A percentile compares a stretch with the other conserved stretches of the same genome.
Evolutionary conservation across 1,284 basidiomycete species (phyloP).

Genomic region (Gomphus bonarii): DNA sequence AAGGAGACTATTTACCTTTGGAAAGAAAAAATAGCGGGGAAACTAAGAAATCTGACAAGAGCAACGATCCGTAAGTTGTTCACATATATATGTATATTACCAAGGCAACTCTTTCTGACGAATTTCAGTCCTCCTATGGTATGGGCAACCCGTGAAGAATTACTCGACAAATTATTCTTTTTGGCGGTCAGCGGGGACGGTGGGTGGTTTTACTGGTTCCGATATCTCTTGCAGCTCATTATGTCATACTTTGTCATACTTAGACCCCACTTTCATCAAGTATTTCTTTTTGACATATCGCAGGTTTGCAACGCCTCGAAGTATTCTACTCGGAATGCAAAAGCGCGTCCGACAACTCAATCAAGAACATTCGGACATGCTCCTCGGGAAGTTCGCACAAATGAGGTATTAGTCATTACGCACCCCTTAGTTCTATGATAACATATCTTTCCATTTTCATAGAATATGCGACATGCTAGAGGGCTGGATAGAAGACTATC

Average conservation of each 20-base stretch:
- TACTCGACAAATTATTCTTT: slow-evolving; percentile 69
- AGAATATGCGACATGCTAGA: slow-evolving; percentile 71
- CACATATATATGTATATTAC: background rate
- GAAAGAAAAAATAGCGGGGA: slow-evolving; percentile 17
- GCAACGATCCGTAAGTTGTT: slow-evolving; percentile 34
- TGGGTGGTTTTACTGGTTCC: slow-evolving; percentile 23
- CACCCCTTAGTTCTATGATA: slow-evolving; percentile 10
- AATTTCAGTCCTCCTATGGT: slow-evolving; percentile 46
- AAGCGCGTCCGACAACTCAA: slow-evolving; percentile 71
- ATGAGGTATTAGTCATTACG: slow-evolving; percentile 45
- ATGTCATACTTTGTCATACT: slow-evolving; percentile 7
- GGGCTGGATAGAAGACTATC: slow-evolving; percentile 62
- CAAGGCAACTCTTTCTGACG: slow-evolving; percentile 11
- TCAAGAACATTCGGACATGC: slow-evolving; percentile 54
- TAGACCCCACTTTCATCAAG: slow-evolving; percentile 64
- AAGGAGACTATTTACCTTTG: slow-evolving; percentile 14
- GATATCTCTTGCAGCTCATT: slow-evolving; percentile 4
- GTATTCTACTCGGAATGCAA: slow-evolving; percentile 72
- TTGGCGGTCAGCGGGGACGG: slow-evolving; percentile 69
- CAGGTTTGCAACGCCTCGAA: slow-evolving; percentile 65
- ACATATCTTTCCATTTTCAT: background rate
- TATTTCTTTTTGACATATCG: slow-evolving; percentile 75
- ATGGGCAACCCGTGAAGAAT: slow-evolving; percentile 63
- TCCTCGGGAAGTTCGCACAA: slow-evolving; percentile 75
- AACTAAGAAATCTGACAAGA: slow-evolving; percentile 10